A percentile compares a stretch with the other conserved stretches of the same genome.
These are phyloP conservation scores for Suhomyces maxii DNA, from an alignment of 1,139 yeast species.

Conservation along the genomic window DNA sequence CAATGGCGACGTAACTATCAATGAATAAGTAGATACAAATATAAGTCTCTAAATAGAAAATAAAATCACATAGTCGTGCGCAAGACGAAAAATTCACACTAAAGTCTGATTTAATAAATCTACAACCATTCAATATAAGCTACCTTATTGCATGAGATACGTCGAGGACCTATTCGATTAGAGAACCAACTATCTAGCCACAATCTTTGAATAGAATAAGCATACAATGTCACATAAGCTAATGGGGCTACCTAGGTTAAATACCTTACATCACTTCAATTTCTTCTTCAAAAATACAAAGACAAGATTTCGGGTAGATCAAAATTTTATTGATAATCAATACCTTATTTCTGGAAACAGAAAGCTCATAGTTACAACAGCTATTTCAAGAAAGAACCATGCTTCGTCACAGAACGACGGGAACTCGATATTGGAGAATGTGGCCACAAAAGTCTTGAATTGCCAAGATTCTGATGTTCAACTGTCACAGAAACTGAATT, in stretches of 20 bases:
- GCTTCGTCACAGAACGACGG: neutral
- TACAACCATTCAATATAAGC: neutral
- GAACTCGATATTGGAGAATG: conserved; percentile 23
- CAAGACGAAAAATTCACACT: neutral
- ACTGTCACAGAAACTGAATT: conserved; percentile 22
- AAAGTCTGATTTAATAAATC: neutral
- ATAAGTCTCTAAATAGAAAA: neutral
- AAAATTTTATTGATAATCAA: conserved; percentile 40
- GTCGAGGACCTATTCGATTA: too few relatives aligned
- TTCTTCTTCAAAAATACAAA: conserved; percentile 43
- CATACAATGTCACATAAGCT: conserved; percentile 24
- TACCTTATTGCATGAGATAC: neutral
- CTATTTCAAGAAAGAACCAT: neutral
- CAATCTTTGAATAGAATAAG: neutral
- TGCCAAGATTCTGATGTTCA: conserved; percentile 40
- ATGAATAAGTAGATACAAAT: conserved; percentile 1
- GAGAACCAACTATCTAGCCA: too few relatives aligned
- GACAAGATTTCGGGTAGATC: conserved; percentile 29
- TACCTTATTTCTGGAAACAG: conserved; percentile 17
- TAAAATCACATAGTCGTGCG: conserved; percentile 3
- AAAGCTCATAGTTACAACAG: neutral
- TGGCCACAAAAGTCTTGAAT: conserved; percentile 37
- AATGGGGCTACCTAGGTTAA: conserved; percentile 28
- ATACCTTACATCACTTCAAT: conserved; percentile 34
- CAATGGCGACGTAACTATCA: neutral